These are phyloP conservation scores for Syzygium aqueum DNA, from an alignment of 345 rosid species.

Conservation along the genomic window DNA sequence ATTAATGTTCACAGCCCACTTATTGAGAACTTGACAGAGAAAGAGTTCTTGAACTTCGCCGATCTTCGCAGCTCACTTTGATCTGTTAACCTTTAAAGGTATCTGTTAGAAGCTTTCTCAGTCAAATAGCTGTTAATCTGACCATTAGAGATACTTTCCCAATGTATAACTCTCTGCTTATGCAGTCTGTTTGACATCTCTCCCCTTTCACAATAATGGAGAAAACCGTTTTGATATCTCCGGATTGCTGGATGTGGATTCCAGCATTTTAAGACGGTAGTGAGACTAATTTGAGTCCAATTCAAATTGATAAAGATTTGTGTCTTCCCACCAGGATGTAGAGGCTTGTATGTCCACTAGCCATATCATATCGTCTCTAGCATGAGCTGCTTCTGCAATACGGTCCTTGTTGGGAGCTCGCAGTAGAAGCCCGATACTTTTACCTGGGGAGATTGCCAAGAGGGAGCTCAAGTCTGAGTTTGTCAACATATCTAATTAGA, in stretches of 20 bases:
- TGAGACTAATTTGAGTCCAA: not conserved
- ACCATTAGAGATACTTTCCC: not conserved
- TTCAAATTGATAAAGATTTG: not conserved
- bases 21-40: not conserved
- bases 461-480: too few species aligned
- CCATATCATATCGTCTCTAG: not conserved
- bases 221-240: not conserved
- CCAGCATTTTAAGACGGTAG: not conserved
- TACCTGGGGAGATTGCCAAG: too few species aligned
- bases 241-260: not conserved
- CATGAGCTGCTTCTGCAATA: not conserved
- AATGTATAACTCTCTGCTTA: not conserved
- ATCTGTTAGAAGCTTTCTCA: not conserved
- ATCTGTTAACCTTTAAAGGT: not conserved
- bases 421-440: too few species aligned
- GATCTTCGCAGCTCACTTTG: not conserved
- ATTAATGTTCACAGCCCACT: not conserved
- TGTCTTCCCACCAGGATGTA: not conserved
- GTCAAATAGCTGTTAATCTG: not conserved
- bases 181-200: not conserved
- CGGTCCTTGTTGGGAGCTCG: too few species aligned
- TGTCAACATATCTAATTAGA: too few species aligned
- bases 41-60: not conserved
- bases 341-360: not conserved
- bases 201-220: not conserved